These are phyloP conservation scores for Pleurotus giganteus DNA, from an alignment of 768 basidiomycete species.

Conservation along the genomic window DNA sequence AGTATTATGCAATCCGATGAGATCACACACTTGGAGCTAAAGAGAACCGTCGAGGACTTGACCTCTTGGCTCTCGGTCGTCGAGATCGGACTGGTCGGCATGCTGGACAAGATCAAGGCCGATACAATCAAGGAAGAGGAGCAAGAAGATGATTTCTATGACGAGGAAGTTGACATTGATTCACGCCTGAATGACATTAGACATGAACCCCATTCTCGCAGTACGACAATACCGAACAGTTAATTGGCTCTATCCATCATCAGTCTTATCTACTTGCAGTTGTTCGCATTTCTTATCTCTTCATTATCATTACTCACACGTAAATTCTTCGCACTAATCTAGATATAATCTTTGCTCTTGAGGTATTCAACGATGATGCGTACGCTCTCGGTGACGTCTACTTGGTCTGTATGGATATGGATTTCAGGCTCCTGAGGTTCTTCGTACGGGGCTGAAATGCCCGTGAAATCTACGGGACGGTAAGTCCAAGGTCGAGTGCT, in stretches of 20 bases:
- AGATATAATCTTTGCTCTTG: conserved; percentile 57
- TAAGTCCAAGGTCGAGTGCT: background rate
- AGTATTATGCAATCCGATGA: conserved; percentile 48
- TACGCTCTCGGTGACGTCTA: conserved; percentile 76
- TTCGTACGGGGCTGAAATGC: conserved; percentile 97
- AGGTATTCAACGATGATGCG: conserved; percentile 80
- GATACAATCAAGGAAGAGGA: conserved; percentile 68
- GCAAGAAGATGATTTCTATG: conserved; percentile 29
- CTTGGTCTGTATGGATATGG: conserved; percentile 86
- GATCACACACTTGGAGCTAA: conserved; percentile 67
- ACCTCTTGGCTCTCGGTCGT: conserved; percentile 73
- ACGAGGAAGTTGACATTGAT: conserved; percentile 14
- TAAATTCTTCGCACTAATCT: conserved; percentile 6
- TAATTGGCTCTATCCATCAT: background rate
- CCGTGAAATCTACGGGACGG: conserved; percentile 82
- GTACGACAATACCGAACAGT: background rate
- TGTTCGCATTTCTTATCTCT: background rate
- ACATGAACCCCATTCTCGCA: conserved; percentile 1
- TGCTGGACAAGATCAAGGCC: conserved; percentile 53
- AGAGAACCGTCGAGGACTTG: conserved; percentile 71
- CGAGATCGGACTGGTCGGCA: conserved; percentile 64
- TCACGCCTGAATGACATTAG: background rate
- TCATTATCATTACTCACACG: background rate
- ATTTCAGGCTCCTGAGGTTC: conserved; percentile 83
- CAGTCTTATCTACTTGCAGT: background rate